These are phyloP conservation scores for Aspergillus panamensis DNA, from an alignment of 495 filamentous ascomycete species.

Conservation along the genomic window DNA sequence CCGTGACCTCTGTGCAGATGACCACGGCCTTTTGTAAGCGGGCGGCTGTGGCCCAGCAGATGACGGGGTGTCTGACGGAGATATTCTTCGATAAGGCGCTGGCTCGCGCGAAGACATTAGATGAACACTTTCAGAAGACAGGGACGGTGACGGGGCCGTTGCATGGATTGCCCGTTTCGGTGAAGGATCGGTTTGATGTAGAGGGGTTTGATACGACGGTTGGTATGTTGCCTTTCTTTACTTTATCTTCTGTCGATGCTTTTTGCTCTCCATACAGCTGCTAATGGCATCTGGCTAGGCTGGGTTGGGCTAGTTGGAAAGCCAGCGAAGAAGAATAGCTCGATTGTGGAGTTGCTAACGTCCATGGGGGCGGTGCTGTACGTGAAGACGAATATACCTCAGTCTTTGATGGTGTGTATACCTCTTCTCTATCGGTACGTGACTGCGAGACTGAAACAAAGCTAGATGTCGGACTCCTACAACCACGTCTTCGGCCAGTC, in stretches of 20 bases:
- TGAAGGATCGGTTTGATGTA: conserved; percentile 64
- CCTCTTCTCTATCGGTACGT: background rate
- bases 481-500: conserved; percentile 49
- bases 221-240: conserved; percentile 25
- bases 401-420: conserved; percentile 46
- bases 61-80: conserved; percentile 61
- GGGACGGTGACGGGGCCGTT: conserved; percentile 54
- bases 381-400: conserved; percentile 61
- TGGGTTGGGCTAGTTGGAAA: conserved; percentile 38
- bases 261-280: background rate
- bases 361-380: conserved; percentile 52
- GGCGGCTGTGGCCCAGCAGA: conserved; percentile 56
- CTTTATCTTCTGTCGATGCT: background rate
- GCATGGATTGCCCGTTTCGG: conserved; percentile 64
- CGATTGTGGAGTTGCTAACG: conserved; percentile 31
- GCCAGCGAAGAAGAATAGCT: conserved; percentile 29
- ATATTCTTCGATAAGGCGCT: conserved; percentile 55
- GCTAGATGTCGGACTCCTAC: conserved; percentile 53
- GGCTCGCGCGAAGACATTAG: conserved; percentile 36
- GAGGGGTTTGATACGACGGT: conserved; percentile 51
- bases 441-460: background rate
- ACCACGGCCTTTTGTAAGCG: conserved; percentile 58
- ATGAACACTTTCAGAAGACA: conserved; percentile 37
- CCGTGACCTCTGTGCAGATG: conserved; percentile 43
- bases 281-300: conserved; percentile 18